phyloP scores from a whole-genome alignment of 2,329 filamentous ascomycete species.

The Nothophaeocryptopus gaeumannii region DNA sequence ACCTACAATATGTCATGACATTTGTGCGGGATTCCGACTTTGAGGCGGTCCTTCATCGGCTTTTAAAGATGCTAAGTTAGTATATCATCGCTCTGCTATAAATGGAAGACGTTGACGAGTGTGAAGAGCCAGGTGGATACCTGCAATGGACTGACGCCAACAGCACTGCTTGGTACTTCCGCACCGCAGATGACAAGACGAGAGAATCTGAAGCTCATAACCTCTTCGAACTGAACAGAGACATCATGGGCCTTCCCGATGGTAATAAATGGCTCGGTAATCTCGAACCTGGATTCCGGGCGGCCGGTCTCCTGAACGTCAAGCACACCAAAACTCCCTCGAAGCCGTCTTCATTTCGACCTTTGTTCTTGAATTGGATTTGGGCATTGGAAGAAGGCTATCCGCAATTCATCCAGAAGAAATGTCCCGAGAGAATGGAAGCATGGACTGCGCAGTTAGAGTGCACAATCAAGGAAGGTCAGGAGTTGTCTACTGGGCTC shows the following conservation, averaged over 20 bases:
- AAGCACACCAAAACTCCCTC: not conserved
- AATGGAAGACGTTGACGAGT: not conserved
- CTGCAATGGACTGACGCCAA: constrained; percentile 9
- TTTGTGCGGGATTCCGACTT: constrained; percentile 1
- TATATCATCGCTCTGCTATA: not conserved
- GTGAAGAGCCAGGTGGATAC: constrained; percentile 3
- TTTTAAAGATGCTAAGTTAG: not conserved
- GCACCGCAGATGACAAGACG: not conserved
- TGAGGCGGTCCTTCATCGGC: not conserved
- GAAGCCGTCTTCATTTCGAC: not conserved
- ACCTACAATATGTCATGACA: constrained; percentile 5
- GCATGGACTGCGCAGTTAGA: not conserved
- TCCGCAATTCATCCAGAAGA: not conserved
- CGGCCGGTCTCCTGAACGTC: not conserved
- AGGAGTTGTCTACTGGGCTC: not conserved
- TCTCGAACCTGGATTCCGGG: not conserved
- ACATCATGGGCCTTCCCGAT: not conserved
- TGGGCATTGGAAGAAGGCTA: not conserved
- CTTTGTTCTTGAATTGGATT: constrained; percentile 1
- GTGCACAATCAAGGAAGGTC: not conserved
- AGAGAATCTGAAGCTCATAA: not conserved
- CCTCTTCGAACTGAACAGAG: not conserved
- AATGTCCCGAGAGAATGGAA: not conserved
- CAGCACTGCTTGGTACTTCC: not conserved
- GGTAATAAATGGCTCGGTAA: not conserved